Evolutionary conservation across 805 yeast genomes (phyloP), one percentile per base, ranked within the genome.

Genomic region (Myxozyma nipponensis): DNA sequence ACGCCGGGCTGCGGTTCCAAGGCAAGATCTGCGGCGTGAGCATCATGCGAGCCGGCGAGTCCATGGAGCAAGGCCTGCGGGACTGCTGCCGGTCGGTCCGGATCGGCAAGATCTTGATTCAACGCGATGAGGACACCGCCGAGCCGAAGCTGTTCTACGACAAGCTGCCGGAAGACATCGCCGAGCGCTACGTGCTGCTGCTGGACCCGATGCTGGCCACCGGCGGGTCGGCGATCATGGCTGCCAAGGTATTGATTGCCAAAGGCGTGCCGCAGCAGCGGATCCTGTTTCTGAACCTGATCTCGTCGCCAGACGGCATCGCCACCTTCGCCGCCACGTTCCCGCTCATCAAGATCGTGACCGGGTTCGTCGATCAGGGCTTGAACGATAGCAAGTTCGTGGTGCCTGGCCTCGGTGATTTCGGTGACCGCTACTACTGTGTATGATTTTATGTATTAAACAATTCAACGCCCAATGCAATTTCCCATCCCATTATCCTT

Each of bases 21-120:
- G 98, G 98, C 39, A 89, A 87, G 69, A 93, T 93, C 54, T 91
- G 98, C 68, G 99, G 99, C 59, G 99, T 93, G 34, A 88, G 96
- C 17, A 93, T 93, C 66, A 95, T 93, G 63, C 79, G 99, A 67
- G 99, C 99, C 3, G 99, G 99, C 59, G 99, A 93, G 70, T 84
- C 95, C 39, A 93, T 93, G 99, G 99, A 93, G 70, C 95, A 88
- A 76, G 98, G 98, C 30, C 75, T 93, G 58, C 81, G 99, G 68
- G 98, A 91, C 68, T 91, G 98, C 70, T 89, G 98, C 68, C 79
- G 98, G 59, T 84, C 95, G 9, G 98, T 93, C 35, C 78, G 98
- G 65, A 86, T 93, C 54, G 99, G 99, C 47, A 93, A 93, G 74
- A 91, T 93, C 61, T 75, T 93, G 65, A 93, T 93, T 62, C 99